phyloP scores from a whole-genome alignment of 2,329 filamentous ascomycete species.

The Cladosporium sp. region DNA sequence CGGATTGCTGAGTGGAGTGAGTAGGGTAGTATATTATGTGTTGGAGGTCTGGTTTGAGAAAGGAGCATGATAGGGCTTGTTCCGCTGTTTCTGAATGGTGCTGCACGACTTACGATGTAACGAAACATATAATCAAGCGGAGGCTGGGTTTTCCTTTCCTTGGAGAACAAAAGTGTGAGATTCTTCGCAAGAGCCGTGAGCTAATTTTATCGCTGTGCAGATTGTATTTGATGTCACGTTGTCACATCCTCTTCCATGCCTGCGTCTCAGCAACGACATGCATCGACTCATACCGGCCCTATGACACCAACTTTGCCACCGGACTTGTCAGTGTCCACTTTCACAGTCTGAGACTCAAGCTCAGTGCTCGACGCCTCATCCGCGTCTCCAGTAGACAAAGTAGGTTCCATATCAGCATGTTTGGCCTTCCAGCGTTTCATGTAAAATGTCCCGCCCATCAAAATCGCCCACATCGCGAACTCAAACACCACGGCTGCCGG shows the following conservation, averaged over 20 bases:
- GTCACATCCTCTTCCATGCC: background rate
- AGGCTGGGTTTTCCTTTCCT: background rate
- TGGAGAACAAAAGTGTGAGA: background rate
- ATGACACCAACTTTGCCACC: background rate
- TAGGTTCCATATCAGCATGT: background rate
- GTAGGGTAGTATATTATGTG: background rate
- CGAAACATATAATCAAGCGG: background rate
- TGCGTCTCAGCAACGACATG: background rate
- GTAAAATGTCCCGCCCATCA: constrained; percentile 5
- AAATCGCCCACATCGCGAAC: constrained; percentile 11
- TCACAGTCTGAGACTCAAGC: background rate
- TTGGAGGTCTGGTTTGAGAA: background rate
- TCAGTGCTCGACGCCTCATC: constrained; percentile 4
- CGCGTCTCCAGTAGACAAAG: background rate
- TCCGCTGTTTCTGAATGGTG: background rate
- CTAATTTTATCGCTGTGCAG: background rate
- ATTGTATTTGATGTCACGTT: background rate
- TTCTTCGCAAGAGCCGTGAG: background rate
- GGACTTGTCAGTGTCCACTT: background rate
- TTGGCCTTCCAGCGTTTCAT: constrained; percentile 14
- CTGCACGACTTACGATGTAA: background rate
- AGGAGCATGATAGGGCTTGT: background rate
- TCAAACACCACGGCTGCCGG: constrained; percentile 10
- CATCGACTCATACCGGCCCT: background rate
- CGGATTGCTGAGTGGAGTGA: background rate